Evolutionary conservation across 2,329 filamentous ascomycete genomes (phyloP), one percentile per base, ranked within the genome.

Genomic region (Neonectria sp.): DNA sequence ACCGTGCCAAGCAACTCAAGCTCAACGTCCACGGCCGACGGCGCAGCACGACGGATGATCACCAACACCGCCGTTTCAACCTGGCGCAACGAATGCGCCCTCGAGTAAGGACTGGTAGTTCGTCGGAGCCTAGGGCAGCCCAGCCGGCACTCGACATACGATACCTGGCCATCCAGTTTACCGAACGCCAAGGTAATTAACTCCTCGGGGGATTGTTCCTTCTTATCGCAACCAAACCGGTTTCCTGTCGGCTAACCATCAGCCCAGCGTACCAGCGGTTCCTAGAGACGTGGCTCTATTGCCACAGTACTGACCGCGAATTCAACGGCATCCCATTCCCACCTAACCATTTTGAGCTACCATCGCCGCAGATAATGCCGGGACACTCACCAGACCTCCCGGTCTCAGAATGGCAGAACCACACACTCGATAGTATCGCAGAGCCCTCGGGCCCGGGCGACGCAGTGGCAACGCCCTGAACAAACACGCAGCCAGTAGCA

Each of bases 91-190:
- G 83, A 31, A 82, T 84, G 58, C 81, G 84, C 31, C 79, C 81
- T 35, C 76, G 81, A 35, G 76, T 78, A 40, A 79, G 81, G 55
- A 81, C 82, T 9, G 67, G 62, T 31, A 71, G 70, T 43, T 67
- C 71, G 17, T 71, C 72, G 27, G 76, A 80, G 35, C 60, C 72
- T 43, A 71, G 69, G 55, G 71, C 72, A 21, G 69, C 71, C 17
- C 68, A 74, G 64, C 46, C 69, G 57, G 48, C 76, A 4, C 71
- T 83, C 17, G 84, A 86, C 65, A 84, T 87, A 55, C 81, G 83
- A 55, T 84, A 86, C 73, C 77, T 87, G 31, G 83, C 83, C 6
- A 82, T 87, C 49, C 85, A 87, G 60, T 87, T 87, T 69, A 86
- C 82, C 48, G 80, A 82, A 49, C 78, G 82, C 31, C 81, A 84